phyloP scores from a whole-genome alignment of 345 rosid genomes.

The Isatis tinctoria region DNA sequence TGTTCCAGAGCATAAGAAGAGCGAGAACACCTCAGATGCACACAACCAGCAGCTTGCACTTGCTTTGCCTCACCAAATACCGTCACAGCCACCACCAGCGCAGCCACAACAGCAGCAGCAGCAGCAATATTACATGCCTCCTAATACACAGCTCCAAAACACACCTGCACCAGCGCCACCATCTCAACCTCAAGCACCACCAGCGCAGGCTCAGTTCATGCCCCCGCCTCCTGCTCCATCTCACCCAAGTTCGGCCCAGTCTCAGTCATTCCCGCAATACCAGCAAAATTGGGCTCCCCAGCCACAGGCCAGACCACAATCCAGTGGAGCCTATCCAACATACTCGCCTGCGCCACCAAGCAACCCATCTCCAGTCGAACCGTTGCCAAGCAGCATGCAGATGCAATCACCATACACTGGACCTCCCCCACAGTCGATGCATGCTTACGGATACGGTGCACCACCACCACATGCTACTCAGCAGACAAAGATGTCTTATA shows the following conservation, averaged over 20 bases:
- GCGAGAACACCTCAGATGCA: conserved; percentile 53
- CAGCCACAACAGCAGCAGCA: conserved; percentile 49
- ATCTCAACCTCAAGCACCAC: conserved; percentile 31
- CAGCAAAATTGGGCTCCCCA: conserved; percentile 57
- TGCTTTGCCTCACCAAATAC: conserved; percentile 82
- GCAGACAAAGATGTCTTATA: conserved; percentile 61
- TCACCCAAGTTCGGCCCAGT: conserved; percentile 61
- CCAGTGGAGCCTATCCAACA: conserved; percentile 56
- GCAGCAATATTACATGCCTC: conserved; percentile 64
- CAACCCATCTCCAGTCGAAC: conserved; percentile 57
- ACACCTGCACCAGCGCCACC: conserved; percentile 38
- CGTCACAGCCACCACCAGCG: conserved; percentile 66
- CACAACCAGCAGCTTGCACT: conserved; percentile 86
- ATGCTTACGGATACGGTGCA: conserved; percentile 70
- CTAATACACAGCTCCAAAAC: conserved; percentile 46
- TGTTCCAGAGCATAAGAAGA: conserved; percentile 55
- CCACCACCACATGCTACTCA: conserved; percentile 62
- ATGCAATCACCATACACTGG: conserved; percentile 73
- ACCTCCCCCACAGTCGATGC: conserved; percentile 63
- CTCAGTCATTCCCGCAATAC: conserved; percentile 61
- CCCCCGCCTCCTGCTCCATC: conserved; percentile 34
- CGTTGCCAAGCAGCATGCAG: conserved; percentile 58
- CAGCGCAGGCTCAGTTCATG: conserved; percentile 25
- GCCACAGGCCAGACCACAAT: conserved; percentile 66
- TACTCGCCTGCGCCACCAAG: conserved; percentile 57